These are phyloP conservation scores for Pichia sp. DNA, from an alignment of 1,139 yeast genomes.

Conservation along the genomic window DNA sequence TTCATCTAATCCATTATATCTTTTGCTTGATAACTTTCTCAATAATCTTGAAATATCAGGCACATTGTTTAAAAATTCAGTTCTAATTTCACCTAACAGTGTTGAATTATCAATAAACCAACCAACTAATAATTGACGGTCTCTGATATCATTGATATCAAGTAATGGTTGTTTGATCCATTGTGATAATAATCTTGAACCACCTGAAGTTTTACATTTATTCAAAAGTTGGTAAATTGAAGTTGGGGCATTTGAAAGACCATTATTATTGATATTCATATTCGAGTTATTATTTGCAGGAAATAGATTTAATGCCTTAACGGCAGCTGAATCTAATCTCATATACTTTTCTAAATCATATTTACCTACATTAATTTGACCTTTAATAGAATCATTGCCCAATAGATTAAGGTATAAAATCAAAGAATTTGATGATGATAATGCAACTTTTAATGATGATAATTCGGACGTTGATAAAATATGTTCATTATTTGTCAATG, in stretches of 20 bases:
- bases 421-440: conserved; percentile 56
- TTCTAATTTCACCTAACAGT: conserved; percentile 57
- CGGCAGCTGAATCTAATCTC: conserved; percentile 87
- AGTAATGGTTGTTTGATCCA: conserved; percentile 96
- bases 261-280: conserved; percentile 16
- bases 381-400: conserved; percentile 47
- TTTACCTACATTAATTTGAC: conserved; percentile 47
- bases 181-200: conserved; percentile 76
- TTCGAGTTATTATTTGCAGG: conserved; percentile 43
- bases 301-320: conserved; percentile 79
- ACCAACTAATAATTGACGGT: conserved; percentile 70
- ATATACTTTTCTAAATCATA: conserved; percentile 72
- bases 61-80: conserved; percentile 60
- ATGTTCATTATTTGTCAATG: conserved; percentile 52
- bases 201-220: conserved; percentile 81
- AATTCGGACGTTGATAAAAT: conserved; percentile 55
- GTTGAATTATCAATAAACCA: conserved; percentile 64
- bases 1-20: conserved; percentile 55
- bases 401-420: conserved; percentile 59
- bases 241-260: conserved; percentile 35
- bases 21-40: conserved; percentile 49
- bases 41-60: conserved; percentile 79
- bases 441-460: conserved; percentile 31
- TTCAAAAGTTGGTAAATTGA: conserved; percentile 79
- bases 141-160: conserved; percentile 47